Evolutionary conservation across 805 yeast genomes (phyloP), one percentile per base, ranked within the genome.

Genomic region (Candida peoriensis): DNA sequence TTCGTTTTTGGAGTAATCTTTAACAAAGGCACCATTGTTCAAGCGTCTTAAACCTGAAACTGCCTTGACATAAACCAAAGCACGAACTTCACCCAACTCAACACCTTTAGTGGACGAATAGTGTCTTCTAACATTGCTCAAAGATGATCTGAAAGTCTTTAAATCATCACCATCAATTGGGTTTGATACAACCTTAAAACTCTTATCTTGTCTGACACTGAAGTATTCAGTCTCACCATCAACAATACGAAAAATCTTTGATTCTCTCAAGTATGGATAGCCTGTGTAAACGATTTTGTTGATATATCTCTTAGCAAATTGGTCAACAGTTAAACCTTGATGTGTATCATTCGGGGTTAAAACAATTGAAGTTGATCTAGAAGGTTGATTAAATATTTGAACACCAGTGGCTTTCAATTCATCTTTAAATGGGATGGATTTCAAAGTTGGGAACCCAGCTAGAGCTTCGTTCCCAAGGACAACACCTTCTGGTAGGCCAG

Each of bases 261-360:
- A 81, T 60, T 90, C 97, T 47, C 78, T 72, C 45, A 93, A 64
- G 52, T 76, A 85, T n/a, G 99, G 99, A 90, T 95, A 93, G 47
- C 80, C 76, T 10, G 84, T 74, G 54, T 78, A 89, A 3, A 84
- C 81, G 32, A 76, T 60, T 38, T 76, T 69, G 30, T 77, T 79
- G 36, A 82, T 48, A 37, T 70, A 75, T 48, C 77, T 70, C 38
- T 74, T 70, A 17, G 87, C 80, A 48, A 86, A 69, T 42, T 81
- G 84, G 32, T 75, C 79, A 20, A 75, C 60, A 5, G 81, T 62
- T 24, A 74, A 51, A 25, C 79, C 79, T 20, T 61, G 60, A 62
- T 77, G 74, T 8, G 67, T 56, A 51, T 81, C 73, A 30, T 70
- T 66, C 19, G 89, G 50, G 3, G 72, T 64, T 43, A 93, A 63